phyloP scores from a whole-genome alignment of 345 rosid genomes.

The Gossypium ekmanianum region DNA sequence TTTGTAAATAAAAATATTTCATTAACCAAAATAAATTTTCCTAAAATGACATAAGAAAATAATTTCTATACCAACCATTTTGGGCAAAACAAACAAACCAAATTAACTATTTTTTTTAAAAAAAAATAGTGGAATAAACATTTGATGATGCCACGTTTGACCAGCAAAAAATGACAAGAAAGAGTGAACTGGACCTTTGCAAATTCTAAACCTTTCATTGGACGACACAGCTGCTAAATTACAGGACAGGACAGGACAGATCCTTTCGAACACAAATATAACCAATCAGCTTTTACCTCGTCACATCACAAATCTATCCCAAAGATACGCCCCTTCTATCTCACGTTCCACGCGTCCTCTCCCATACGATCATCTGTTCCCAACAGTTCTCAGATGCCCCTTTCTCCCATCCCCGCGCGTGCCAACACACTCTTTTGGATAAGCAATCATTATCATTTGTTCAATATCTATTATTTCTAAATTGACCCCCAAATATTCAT shows the following conservation, averaged over 20 bases:
- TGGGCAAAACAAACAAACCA: background rate
- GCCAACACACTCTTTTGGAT: background rate
- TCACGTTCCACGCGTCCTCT: conserved; percentile 1
- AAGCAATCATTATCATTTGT: too few species aligned
- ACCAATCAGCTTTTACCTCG: background rate
- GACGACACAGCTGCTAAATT: background rate
- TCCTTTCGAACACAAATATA: too few species aligned
- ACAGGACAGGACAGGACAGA: background rate
- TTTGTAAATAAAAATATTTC: too few species aligned
- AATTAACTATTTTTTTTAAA: too few species aligned
- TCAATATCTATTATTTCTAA: too few species aligned
- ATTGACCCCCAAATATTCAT: too few species aligned
- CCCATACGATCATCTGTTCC: background rate
- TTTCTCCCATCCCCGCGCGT: background rate
- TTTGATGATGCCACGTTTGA: background rate
- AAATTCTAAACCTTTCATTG: background rate
- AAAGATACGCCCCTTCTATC: background rate
- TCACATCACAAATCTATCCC: background rate
- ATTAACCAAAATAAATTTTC: too few species aligned
- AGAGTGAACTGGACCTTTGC: background rate
- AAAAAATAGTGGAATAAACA: background rate
- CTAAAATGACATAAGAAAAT: too few species aligned
- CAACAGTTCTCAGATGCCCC: background rate
- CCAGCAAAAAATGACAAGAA: too few species aligned
- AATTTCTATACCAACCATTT: background rate